Percentiles rank a stretch among this genome's conserved stretches.
These are phyloP conservation scores for Beauveria asiatica DNA, from an alignment of 2,329 filamentous ascomycete species.

Conservation along the genomic window DNA sequence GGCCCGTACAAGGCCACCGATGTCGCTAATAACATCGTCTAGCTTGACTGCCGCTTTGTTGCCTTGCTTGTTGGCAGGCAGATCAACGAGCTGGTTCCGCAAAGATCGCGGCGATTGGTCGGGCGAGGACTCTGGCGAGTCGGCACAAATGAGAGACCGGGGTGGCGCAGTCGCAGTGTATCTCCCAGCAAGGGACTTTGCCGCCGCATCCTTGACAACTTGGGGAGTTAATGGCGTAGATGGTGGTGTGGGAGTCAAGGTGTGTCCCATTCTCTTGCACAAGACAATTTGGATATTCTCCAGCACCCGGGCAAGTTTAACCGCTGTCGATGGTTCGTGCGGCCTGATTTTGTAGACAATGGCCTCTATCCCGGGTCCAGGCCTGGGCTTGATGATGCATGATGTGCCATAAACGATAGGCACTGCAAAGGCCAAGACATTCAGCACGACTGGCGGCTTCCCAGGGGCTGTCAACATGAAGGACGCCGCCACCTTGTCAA, in stretches of 20 bases:
- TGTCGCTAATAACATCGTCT: background rate
- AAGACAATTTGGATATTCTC: background rate
- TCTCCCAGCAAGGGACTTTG: background rate
- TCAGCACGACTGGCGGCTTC: conserved; percentile 12
- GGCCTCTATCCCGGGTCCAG: too few species aligned
- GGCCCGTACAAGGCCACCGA: background rate
- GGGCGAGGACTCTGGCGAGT: conserved; percentile 5
- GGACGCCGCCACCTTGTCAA: conserved; percentile 7
- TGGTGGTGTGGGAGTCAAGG: background rate
- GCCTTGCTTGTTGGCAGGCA: background rate
- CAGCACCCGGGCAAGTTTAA: background rate
- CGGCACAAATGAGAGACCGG: conserved; percentile 15
- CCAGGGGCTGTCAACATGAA: conserved; percentile 14
- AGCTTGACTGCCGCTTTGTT: background rate
- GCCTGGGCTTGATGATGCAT: conserved; percentile 15
- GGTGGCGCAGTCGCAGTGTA: background rate
- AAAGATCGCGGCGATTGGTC: background rate
- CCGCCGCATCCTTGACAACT: background rate
- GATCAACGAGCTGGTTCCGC: background rate
- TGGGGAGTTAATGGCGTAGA: background rate
- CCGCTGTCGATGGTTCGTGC: background rate
- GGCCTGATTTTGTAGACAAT: background rate
- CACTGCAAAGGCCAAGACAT: conserved; percentile 17
- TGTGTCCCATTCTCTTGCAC: background rate
- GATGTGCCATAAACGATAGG: conserved; percentile 15